phyloP scores from a whole-genome alignment of 208 protist species.

The Trypanosoma theileri region DNA sequence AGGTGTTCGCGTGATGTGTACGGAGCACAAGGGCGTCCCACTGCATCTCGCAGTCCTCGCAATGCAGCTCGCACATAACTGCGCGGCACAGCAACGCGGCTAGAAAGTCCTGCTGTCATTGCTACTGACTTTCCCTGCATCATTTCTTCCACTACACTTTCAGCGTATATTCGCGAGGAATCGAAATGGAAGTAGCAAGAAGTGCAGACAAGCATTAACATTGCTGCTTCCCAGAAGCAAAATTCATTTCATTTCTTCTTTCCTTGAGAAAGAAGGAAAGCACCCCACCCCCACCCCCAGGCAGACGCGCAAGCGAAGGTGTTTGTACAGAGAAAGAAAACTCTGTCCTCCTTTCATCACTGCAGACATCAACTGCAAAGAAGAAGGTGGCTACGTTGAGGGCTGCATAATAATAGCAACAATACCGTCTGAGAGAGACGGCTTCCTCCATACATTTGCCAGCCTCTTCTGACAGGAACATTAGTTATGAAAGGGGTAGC shows the following conservation, averaged over 20 bases:
- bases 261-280: neutral
- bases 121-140: neutral
- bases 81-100: constrained; percentile 17
- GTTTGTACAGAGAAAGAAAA: neutral
- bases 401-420: too few relatives aligned
- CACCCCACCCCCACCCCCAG: too few relatives aligned
- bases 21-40: neutral
- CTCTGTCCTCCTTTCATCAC: too few relatives aligned
- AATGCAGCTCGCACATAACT: constrained; percentile 19
- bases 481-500: neutral
- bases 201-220: too few relatives aligned
- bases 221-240: too few relatives aligned
- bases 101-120: neutral
- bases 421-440: too few relatives aligned
- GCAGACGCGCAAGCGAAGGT: neutral
- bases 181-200: too few relatives aligned
- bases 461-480: neutral
- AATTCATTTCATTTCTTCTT: too few relatives aligned
- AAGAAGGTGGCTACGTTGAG: too few relatives aligned
- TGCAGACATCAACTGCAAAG: too few relatives aligned
- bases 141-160: neutral
- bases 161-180: too few relatives aligned
- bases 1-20: neutral
- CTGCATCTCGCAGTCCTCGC: constrained; percentile 13
- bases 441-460: neutral